These are phyloP conservation scores for Ganoderma lingzhi DNA, from an alignment of 1,284 basidiomycete genomes.

Conservation along the genomic window DNA sequence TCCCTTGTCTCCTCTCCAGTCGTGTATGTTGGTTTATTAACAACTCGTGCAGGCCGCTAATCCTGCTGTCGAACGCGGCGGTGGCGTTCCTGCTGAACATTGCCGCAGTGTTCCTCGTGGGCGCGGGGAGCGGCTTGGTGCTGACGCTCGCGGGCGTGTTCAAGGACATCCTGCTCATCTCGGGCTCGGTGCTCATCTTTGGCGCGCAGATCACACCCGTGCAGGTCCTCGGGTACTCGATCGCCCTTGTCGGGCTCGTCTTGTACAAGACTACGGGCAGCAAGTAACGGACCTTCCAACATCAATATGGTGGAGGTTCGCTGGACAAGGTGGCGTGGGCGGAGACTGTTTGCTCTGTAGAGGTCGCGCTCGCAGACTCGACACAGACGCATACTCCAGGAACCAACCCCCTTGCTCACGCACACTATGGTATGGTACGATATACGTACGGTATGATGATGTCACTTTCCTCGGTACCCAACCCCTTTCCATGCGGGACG, in stretches of 20 bases:
- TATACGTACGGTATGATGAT: slow-evolving; percentile 1
- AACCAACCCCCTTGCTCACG: neutral
- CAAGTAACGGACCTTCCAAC: slow-evolving; percentile 53
- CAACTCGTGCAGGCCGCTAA: slow-evolving; percentile 56
- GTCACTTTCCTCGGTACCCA: neutral
- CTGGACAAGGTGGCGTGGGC: neutral
- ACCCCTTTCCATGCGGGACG: neutral
- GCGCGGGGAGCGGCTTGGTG: slow-evolving; percentile 87
- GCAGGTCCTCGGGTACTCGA: slow-evolving; percentile 89
- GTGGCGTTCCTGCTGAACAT: slow-evolving; percentile 94
- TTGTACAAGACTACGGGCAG: slow-evolving; percentile 83
- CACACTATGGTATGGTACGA: neutral
- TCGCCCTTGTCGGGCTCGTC: slow-evolving; percentile 83
- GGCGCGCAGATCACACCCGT: slow-evolving; percentile 81
- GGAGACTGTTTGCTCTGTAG: neutral
- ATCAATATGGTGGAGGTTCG: neutral
- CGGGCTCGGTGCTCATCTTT: slow-evolving; percentile 88
- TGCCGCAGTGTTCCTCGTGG: slow-evolving; percentile 94
- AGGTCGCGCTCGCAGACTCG: too few species aligned
- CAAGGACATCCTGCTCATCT: slow-evolving; percentile 94
- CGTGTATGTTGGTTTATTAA: neutral
- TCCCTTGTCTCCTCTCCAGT: neutral
- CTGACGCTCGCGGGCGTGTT: slow-evolving; percentile 96
- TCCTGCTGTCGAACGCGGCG: slow-evolving; percentile 86
- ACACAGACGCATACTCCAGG: too few species aligned